Evolutionary conservation across 352 stramenopile genomes (phyloP).

Genomic region (Blastocystis hominis): DNA sequence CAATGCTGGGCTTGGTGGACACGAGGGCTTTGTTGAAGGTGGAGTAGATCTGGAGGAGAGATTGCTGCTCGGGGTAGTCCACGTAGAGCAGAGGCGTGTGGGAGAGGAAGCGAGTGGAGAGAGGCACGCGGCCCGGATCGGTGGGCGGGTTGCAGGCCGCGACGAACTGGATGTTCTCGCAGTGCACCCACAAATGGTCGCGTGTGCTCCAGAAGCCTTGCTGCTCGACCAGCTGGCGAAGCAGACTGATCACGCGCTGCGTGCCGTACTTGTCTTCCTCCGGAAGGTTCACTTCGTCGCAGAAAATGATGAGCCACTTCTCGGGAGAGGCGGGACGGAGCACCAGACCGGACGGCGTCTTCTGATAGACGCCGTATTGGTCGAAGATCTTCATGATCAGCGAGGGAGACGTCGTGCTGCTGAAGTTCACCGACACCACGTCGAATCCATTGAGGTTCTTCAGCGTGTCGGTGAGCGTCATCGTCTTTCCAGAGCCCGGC

Average conservation of each 20-base stretch:
- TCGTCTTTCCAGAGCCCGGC: constrained; percentile 96
- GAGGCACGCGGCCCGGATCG: constrained; percentile 87
- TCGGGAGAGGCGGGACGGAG: constrained; percentile 76
- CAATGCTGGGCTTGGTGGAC: constrained; percentile 91
- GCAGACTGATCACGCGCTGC: constrained; percentile 95
- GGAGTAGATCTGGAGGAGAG: constrained; percentile 94
- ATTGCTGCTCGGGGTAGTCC: constrained; percentile 90
- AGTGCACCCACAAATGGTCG: constrained; percentile 74
- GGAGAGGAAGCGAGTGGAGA: constrained; percentile 90
- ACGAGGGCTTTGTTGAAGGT: constrained; percentile 97
- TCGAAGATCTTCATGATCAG: constrained; percentile 89
- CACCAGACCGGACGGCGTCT: constrained; percentile 86
- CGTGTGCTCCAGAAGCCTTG: constrained; percentile 79
- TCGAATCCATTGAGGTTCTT: constrained; percentile 92
- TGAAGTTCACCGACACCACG: constrained; percentile 97
- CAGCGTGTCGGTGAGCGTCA: constrained; percentile 94
- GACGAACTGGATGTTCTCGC: constrained; percentile 86
- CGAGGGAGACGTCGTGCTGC: constrained; percentile 88
- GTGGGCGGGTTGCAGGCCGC: constrained; percentile 97
- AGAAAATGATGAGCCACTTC: constrained; percentile 98
- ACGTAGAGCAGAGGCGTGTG: constrained; percentile 96
- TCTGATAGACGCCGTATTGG: constrained; percentile 96
- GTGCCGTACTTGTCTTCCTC: constrained; percentile 94
- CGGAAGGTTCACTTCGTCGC: constrained; percentile 99
- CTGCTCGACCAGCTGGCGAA: constrained; percentile 93